Conservation (phyloP, 2,329 filamentous ascomycete species). For the Aspergillus fructus region DNA sequence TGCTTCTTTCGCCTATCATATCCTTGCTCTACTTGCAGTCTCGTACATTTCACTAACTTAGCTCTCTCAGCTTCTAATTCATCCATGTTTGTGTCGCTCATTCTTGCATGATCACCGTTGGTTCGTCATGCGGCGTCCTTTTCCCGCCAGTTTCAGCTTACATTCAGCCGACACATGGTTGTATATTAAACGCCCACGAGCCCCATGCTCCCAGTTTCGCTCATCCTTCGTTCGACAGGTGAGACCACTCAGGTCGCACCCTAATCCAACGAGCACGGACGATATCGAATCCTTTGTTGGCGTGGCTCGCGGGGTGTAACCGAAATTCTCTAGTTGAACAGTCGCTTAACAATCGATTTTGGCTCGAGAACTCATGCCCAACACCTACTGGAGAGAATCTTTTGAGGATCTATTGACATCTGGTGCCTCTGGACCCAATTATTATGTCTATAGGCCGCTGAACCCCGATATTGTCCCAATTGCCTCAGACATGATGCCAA, state of each 20-base stretch:
- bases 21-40: background rate
- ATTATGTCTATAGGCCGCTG: background rate
- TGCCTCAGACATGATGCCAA: background rate
- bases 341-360: background rate
- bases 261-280: conserved; percentile 2
- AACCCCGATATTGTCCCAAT: background rate
- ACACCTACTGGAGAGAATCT: background rate
- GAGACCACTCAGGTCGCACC: background rate
- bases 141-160: background rate
- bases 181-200: conserved; percentile 7
- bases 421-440: background rate
- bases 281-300: conserved; percentile 2
- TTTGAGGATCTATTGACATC: background rate
- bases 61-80: background rate
- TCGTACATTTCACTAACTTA: background rate
- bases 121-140: conserved; percentile 1
- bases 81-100: background rate
- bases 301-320: background rate
- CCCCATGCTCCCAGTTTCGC: background rate
- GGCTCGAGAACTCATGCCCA: background rate
- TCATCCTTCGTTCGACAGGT: background rate
- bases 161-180: conserved; percentile 4
- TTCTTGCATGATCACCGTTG: background rate
- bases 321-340: background rate
- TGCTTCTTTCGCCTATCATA: background rate